phyloP scores from a whole-genome alignment of 73 alveolate species.

The Halteria grandinella region DNA sequence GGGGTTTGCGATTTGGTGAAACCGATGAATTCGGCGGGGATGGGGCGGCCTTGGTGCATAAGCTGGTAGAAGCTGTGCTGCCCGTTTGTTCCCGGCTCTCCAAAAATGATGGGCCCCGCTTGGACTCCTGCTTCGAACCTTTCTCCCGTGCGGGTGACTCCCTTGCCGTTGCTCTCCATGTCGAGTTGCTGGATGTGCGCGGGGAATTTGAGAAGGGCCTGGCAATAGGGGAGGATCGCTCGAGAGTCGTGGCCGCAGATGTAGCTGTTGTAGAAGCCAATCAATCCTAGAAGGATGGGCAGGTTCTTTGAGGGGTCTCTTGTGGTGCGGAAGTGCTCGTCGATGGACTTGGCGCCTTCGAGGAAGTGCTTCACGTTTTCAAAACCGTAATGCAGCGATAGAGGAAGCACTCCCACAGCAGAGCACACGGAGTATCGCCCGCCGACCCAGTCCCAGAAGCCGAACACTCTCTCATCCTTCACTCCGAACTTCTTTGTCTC shows the following conservation, averaged over 20 bases:
- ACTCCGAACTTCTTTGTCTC: slow-evolving; percentile 89
- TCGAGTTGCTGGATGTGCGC: slow-evolving; percentile 93
- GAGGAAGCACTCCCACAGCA: slow-evolving; percentile 98
- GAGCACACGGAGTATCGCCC: slow-evolving; percentile 97
- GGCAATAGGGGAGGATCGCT: slow-evolving; percentile 93
- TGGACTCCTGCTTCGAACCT: slow-evolving; percentile 43
- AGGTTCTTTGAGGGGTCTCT: slow-evolving; percentile 67
- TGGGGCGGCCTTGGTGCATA: slow-evolving; percentile 87
- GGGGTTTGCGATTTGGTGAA: slow-evolving; percentile 80
- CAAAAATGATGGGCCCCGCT: slow-evolving; percentile 82
- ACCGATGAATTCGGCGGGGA: slow-evolving; percentile 94
- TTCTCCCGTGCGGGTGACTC: slow-evolving; percentile 49
- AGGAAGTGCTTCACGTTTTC: slow-evolving; percentile 74
- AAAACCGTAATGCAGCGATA: slow-evolving; percentile 85
- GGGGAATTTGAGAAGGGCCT: slow-evolving; percentile 79
- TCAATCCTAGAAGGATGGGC: slow-evolving; percentile 77
- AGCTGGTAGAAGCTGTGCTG: slow-evolving; percentile 92
- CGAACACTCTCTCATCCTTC: slow-evolving; percentile 84
- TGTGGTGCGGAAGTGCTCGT: slow-evolving; percentile 68
- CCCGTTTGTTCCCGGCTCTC: slow-evolving; percentile 98
- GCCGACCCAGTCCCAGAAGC: slow-evolving; percentile 99
- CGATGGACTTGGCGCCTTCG: slow-evolving; percentile 84
- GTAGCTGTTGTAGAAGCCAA: slow-evolving; percentile 76
- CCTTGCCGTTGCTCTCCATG: slow-evolving; percentile 95
- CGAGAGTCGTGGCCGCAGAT: slow-evolving; percentile 63